A percentile compares a stretch with the other conserved stretches of the same genome.
phyloP scores from a whole-genome alignment of 2,329 filamentous ascomycete genomes.

The Aspergillus pseudotamarii region DNA sequence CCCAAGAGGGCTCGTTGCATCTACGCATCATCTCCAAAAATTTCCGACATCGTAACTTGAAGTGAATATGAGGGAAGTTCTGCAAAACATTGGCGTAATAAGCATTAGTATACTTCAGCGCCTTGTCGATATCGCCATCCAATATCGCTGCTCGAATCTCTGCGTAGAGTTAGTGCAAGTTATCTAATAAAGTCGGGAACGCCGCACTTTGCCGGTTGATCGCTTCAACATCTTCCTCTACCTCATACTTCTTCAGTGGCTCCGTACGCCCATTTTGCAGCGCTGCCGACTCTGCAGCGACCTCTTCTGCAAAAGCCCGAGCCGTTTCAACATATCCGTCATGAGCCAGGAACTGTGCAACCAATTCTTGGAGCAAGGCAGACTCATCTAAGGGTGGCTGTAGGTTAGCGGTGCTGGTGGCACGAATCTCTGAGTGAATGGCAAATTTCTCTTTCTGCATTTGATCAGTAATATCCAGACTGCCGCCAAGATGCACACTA shows the following conservation, averaged over 20 bases:
- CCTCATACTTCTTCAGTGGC: slow-evolving; percentile 62
- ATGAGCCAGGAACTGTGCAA: slow-evolving; percentile 87
- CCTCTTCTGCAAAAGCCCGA: slow-evolving; percentile 81
- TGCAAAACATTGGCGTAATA: slow-evolving; percentile 81
- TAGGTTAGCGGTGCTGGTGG: slow-evolving; percentile 60
- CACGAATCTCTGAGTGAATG: slow-evolving; percentile 65
- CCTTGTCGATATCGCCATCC: slow-evolving; percentile 88
- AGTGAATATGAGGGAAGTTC: slow-evolving; percentile 81
- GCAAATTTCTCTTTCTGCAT: slow-evolving; percentile 61
- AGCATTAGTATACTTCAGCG: slow-evolving; percentile 75
- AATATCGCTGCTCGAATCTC: slow-evolving; percentile 85
- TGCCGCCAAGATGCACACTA: slow-evolving; percentile 11
- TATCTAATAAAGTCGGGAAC: neutral
- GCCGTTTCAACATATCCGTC: slow-evolving; percentile 96
- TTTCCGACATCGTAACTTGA: slow-evolving; percentile 83
- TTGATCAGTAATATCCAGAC: neutral
- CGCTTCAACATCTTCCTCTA: slow-evolving; percentile 82
- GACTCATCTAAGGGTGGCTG: slow-evolving; percentile 70
- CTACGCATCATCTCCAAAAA: slow-evolving; percentile 92
- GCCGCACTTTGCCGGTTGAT: slow-evolving; percentile 78
- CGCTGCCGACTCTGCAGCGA: slow-evolving; percentile 71
- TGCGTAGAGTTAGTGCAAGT: slow-evolving; percentile 39
- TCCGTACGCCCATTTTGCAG: slow-evolving; percentile 61
- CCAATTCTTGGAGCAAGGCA: slow-evolving; percentile 77
- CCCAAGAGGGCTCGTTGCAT: slow-evolving; percentile 63